These are phyloP conservation scores for Casaregolazyma lundiana DNA, from an alignment of 1,139 yeast genomes.

Conservation along the genomic window DNA sequence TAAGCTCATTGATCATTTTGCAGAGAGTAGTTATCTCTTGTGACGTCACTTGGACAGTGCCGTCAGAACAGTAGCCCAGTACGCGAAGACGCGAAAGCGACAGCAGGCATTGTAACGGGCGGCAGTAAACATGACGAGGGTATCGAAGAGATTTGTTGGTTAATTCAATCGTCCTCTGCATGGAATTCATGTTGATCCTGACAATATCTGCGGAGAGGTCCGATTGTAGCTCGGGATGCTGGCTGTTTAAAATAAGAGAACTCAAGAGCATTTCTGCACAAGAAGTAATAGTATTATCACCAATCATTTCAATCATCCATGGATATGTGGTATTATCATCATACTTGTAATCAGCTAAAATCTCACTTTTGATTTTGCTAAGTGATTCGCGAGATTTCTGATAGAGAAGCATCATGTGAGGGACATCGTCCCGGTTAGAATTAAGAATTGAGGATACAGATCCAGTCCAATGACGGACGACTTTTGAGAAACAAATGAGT, in stretches of 20 bases:
- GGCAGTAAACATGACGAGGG: conserved; percentile 52
- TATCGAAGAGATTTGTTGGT: conserved; percentile 40
- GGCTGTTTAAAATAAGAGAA: background rate
- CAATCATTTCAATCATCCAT: background rate
- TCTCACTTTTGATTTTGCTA: background rate
- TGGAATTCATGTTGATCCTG: background rate
- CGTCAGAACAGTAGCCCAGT: conserved; percentile 2
- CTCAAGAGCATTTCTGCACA: background rate
- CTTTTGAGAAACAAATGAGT: background rate
- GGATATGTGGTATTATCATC: background rate
- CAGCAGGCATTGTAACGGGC: conserved; percentile 54
- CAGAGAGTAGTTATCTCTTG: background rate
- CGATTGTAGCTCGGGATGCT: background rate
- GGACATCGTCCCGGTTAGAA: background rate
- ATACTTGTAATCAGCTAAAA: background rate
- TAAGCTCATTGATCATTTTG: background rate
- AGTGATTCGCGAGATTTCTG: background rate
- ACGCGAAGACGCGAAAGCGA: conserved; percentile 21
- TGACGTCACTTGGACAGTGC: background rate
- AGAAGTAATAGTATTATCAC: background rate
- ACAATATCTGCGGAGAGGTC: background rate
- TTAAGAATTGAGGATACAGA: background rate
- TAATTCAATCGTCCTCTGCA: conserved; percentile 32
- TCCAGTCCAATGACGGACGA: background rate
- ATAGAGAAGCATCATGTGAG: background rate